Evolutionary conservation across 495 filamentous ascomycete species (phyloP), one percentile per base, ranked within the genome.

Genomic region (Rhizodiscina lignyota): DNA sequence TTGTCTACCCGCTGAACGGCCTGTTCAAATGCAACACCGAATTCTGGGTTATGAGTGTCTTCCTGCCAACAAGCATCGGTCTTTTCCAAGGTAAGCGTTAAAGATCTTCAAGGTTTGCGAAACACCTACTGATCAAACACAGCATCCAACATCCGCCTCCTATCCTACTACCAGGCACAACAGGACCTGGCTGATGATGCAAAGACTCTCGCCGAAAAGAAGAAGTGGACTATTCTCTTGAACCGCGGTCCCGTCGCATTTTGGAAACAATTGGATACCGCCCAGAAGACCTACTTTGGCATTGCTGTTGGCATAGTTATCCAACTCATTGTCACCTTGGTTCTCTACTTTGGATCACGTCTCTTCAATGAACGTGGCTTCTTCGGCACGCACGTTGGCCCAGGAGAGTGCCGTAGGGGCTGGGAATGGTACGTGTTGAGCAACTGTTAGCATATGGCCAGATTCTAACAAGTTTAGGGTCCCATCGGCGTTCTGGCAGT

Each of bases 21-120:
- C 43, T 64, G 4, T 66, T 74, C 36, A 69, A 72, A 0, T 74
- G 71, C 31, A 56, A 57, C 20, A 47, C 55, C 13, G 65, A 79
- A 47, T 84, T 66, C 53, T 84, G 77, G 75, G 62, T 81, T 48
- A 84, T 84, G 79, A 66, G 73, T 34, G 64, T 72, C 28, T 77
- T 69, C 50, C 59, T 83, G 21, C 79, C 79, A 2, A 64, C 72
- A 18, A 78, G 79, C 19, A 67, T 83, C 41, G 77, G 71, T 13
- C 53, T 80, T 2, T 83, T 83, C 54, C 76, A 82, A 45, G 79
- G 49, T 53, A 34, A n/a, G 34, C 23, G 5, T n/a, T n/a, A n/a
- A n/a, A 28, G 8, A 8, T 6, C 11, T 35, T 5, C 21, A n/a
- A n/a, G n/a, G n/a, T n/a, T n/a, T 23, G 5, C 21, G 33, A 13